phyloP scores from a whole-genome alignment of 139 green algal species.

The Closterium sp. region DNA sequence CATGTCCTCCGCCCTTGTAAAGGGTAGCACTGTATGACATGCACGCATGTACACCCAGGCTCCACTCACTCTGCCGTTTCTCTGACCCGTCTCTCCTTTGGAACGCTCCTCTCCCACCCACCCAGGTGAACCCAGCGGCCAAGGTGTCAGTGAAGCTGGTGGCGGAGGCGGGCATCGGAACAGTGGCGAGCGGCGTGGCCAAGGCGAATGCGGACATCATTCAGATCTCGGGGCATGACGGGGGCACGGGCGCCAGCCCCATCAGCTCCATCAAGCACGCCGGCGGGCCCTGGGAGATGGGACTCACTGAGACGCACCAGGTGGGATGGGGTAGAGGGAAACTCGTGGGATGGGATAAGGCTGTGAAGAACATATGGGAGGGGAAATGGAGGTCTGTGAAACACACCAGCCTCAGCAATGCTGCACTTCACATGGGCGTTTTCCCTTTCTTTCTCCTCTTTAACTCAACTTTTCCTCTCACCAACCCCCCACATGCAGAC shows the following conservation, averaged over 20 bases:
- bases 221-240: constrained; percentile 87
- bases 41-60: neutral
- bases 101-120: too few species aligned
- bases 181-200: constrained; percentile 91
- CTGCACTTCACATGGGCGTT: constrained; percentile 96
- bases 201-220: constrained; percentile 99
- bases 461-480: constrained; percentile 93
- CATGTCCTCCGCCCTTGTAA: too few species aligned
- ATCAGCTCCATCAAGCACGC: constrained; percentile 97
- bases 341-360: constrained; percentile 44
- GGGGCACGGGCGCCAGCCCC: constrained; percentile 92
- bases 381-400: constrained; percentile 94
- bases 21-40: too few species aligned
- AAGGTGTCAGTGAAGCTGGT: constrained; percentile 98
- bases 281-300: constrained; percentile 95
- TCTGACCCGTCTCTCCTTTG: neutral
- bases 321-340: constrained; percentile 58
- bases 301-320: constrained; percentile 80
- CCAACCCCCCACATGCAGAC: too few species aligned
- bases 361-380: constrained; percentile 72
- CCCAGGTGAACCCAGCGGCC: constrained; percentile 46
- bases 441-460: constrained; percentile 94
- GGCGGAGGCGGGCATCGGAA: constrained; percentile 95
- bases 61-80: neutral
- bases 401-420: constrained; percentile 66